Percentiles rank a stretch among this genome's conserved stretches.
Conservation (phyloP, 1,139 yeast species). For the Debaryomyces udenii region DNA sequence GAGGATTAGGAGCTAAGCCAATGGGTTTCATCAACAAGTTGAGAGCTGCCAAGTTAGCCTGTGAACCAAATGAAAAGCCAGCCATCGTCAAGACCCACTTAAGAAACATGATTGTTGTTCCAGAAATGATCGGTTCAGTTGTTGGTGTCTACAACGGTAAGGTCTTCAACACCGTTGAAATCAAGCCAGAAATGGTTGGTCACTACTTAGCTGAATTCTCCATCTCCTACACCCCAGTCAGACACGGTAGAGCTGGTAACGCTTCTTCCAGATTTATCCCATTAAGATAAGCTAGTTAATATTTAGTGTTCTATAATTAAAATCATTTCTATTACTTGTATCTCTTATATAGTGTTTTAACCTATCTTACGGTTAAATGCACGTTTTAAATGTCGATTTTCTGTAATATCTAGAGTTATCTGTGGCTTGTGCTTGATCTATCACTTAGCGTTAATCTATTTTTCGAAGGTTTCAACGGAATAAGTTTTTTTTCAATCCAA, state of each 20-base stretch:
- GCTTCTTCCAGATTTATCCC: slow-evolving; percentile 86
- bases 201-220: slow-evolving; percentile 99
- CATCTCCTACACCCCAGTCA: slow-evolving; percentile 98
- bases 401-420: no score
- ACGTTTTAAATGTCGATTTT: slow-evolving; percentile 4
- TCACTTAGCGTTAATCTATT: no score
- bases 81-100: slow-evolving; percentile 98
- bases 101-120: slow-evolving; percentile 98
- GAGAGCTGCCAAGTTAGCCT: slow-evolving; percentile 95
- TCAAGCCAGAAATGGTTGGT: slow-evolving; percentile 99
- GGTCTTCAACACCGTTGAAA: slow-evolving; percentile 98
- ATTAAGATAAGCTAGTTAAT: slow-evolving; percentile 40
- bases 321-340: slow-evolving; percentile 12
- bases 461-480: no score
- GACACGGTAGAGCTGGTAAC: slow-evolving; percentile 99
- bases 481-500: no score
- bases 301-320: slow-evolving; percentile 12
- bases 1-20: slow-evolving; percentile 96
- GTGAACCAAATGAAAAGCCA: slow-evolving; percentile 96
- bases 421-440: no score
- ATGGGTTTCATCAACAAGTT: slow-evolving; percentile 97
- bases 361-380: slow-evolving; percentile 11
- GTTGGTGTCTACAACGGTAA: slow-evolving; percentile 99
- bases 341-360: slow-evolving; percentile 14
- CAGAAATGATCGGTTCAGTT: slow-evolving; percentile 99